Evolutionary conservation across 768 basidiomycete genomes (phyloP), one percentile per base, ranked within the genome.

Genomic region (Suillus weaverae): DNA sequence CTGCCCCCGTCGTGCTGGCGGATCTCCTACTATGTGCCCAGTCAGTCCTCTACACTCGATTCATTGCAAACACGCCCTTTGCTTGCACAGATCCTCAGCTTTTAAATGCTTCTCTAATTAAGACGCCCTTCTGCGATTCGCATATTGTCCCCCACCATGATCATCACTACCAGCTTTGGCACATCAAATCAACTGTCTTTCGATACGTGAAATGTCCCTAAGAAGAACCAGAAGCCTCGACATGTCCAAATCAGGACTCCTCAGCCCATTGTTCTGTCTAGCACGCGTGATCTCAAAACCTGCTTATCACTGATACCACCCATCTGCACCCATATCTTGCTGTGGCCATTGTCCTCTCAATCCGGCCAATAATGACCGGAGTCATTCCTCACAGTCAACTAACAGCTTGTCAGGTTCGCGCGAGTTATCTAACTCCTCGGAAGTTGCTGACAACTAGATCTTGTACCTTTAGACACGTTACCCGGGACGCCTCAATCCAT

Each of bases 171-270:
- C 26, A 43, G 6, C 14, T 32, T 13, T 30, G 30, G 10, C 30
- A 14, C 41, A 43, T 43, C 41, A 43, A 43, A 43, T 43, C 16
- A 43, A 16, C 41, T 7, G 41, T 43, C 41, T 43, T 18, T 3
- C 18, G 13, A 39, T 54, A 62, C 61, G 32, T 62, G 61, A 56
- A 38, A 26, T 6, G 33, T 30, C n/a, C 32, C 35, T 59, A 62
- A 38, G 51, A 57, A 62, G 61, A 62, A 62, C 10, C 48, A 62
- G 53, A 62, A 62, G 20, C n/a, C 36, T 18, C 8, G 10, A 10
- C 26, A 14, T 26, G 22, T 32, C 61, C n/a, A 62, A 62, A 62
- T 30, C 35, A 26, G 61, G 36, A 18, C 22, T 57, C 51, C 32
- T 50, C 46, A 26, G 1, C 11, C 48, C 61, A 57, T 62, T 54